Conservation (phyloP, 495 filamentous ascomycete genomes). For the Aspergillus nidulans region DNA sequence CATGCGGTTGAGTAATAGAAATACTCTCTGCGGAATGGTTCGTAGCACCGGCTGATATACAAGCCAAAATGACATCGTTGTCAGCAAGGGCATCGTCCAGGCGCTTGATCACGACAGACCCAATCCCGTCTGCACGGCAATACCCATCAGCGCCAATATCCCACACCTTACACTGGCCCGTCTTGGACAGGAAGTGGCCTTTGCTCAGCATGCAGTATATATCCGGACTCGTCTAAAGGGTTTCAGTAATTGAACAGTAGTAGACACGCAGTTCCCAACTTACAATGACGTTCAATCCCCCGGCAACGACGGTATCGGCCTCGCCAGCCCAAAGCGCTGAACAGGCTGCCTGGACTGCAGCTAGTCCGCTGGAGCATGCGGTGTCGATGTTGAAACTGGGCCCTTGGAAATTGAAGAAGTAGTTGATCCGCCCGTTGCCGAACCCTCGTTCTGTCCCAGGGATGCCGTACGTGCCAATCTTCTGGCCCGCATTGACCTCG, state of each 20-base stretch:
- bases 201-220: constrained; percentile 60
- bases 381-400: constrained; percentile 73
- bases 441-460: constrained; percentile 27
- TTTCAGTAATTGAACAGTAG: too few species aligned
- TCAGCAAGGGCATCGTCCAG: constrained; percentile 43
- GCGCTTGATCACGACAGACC: constrained; percentile 40
- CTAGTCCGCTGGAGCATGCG: constrained; percentile 63
- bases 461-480: constrained; percentile 25
- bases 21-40: constrained; percentile 45
- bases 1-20: constrained; percentile 48
- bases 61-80: constrained; percentile 39
- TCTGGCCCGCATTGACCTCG: constrained; percentile 23
- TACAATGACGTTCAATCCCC: constrained; percentile 57
- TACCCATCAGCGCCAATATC: constrained; percentile 68
- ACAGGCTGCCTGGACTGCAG: constrained; percentile 54
- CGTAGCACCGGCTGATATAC: constrained; percentile 29
- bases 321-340: constrained; percentile 60
- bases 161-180: constrained; percentile 61
- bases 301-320: constrained; percentile 67
- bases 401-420: constrained; percentile 68
- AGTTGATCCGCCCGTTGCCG: constrained; percentile 46
- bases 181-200: constrained; percentile 66
- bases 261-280: neutral
- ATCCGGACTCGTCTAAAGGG: constrained; percentile 61
- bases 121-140: constrained; percentile 53